Evolutionary conservation across 2,329 filamentous ascomycete species (phyloP).

Genomic region (Zopfia rhizophila): DNA sequence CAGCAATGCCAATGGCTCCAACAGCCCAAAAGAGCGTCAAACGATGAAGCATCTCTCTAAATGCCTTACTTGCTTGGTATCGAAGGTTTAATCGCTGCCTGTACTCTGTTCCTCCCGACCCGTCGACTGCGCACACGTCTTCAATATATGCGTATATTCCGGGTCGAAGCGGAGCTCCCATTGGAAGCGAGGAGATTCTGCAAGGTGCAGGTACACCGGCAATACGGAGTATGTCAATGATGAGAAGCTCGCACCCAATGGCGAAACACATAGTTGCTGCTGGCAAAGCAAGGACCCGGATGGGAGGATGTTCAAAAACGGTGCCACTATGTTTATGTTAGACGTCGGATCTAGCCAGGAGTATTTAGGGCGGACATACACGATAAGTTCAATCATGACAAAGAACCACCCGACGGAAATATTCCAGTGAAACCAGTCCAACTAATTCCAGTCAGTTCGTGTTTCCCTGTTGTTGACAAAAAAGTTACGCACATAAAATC

Average conservation of each 20-base stretch:
- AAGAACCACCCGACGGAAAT: slow-evolving; percentile 65
- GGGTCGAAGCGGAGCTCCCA: slow-evolving; percentile 62
- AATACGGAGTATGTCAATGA: slow-evolving; percentile 61
- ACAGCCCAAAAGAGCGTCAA: slow-evolving; percentile 65
- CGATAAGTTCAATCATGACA: slow-evolving; percentile 67
- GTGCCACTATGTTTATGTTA: slow-evolving; percentile 52
- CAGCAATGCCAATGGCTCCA: slow-evolving; percentile 54
- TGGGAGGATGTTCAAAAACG: slow-evolving; percentile 58
- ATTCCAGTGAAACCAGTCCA: slow-evolving; percentile 70
- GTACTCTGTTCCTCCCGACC: slow-evolving; percentile 63
- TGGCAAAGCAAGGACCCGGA: slow-evolving; percentile 65
- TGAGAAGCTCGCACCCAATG: slow-evolving; percentile 62
- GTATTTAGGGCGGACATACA: slow-evolving; percentile 45
- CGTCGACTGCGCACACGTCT: slow-evolving; percentile 65
- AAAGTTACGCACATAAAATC: slow-evolving; percentile 49
- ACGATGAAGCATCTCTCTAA: slow-evolving; percentile 63
- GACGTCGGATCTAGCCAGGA: slow-evolving; percentile 6
- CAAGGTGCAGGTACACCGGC: slow-evolving; percentile 59
- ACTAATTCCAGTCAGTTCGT: slow-evolving; percentile 44
- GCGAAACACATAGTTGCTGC: slow-evolving; percentile 62
- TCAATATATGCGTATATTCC: slow-evolving; percentile 66
- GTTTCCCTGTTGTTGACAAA: not conserved
- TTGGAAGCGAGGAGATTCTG: slow-evolving; percentile 63
- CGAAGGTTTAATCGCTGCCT: slow-evolving; percentile 62
- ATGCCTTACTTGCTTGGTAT: slow-evolving; percentile 64